phyloP scores from a whole-genome alignment of 139 green algal genomes.

The Penium margaritaceum region DNA sequence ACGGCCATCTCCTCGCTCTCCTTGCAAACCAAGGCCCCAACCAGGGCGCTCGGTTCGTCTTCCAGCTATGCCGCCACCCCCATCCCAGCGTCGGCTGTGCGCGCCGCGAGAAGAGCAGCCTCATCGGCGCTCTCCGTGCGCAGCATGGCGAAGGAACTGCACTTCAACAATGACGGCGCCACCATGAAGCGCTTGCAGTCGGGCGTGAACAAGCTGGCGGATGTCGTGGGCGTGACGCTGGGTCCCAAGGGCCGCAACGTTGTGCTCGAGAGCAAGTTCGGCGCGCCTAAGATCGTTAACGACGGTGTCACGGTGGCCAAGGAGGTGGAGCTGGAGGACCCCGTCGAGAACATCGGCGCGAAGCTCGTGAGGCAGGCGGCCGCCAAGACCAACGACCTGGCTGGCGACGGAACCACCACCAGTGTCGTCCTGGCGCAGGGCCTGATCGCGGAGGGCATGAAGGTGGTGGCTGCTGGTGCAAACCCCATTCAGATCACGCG shows the following conservation, averaged over 20 bases:
- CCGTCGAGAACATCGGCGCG: slow-evolving; percentile 95
- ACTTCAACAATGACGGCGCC: slow-evolving; percentile 96
- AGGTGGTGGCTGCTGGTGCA: slow-evolving; percentile 36
- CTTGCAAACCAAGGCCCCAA: too few species aligned
- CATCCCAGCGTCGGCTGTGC: too few species aligned
- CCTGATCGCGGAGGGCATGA: slow-evolving; percentile 81
- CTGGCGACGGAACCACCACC: slow-evolving; percentile 94
- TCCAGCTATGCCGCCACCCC: too few species aligned
- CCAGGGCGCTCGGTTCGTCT: too few species aligned
- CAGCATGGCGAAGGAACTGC: slow-evolving; percentile 86
- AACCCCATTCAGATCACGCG: slow-evolving; percentile 33
- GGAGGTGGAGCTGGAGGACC: slow-evolving; percentile 86
- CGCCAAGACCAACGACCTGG: slow-evolving; percentile 87
- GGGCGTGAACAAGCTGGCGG: slow-evolving; percentile 94
- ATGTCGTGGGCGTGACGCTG: slow-evolving; percentile 93
- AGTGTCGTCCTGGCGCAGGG: slow-evolving; percentile 86
- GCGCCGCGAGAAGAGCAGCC: too few species aligned
- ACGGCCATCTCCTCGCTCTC: too few species aligned
- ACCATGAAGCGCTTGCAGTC: slow-evolving; percentile 79
- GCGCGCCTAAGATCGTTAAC: slow-evolving; percentile 95
- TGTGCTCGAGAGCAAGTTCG: slow-evolving; percentile 97
- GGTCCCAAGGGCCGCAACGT: slow-evolving; percentile 96
- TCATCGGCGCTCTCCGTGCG: too few species aligned
- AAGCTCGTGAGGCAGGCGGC: slow-evolving; percentile 89
- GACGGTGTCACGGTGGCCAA: slow-evolving; percentile 76